Evolutionary conservation across 1,139 yeast genomes (phyloP).

Genomic region (Lipomyces yarrowii): DNA sequence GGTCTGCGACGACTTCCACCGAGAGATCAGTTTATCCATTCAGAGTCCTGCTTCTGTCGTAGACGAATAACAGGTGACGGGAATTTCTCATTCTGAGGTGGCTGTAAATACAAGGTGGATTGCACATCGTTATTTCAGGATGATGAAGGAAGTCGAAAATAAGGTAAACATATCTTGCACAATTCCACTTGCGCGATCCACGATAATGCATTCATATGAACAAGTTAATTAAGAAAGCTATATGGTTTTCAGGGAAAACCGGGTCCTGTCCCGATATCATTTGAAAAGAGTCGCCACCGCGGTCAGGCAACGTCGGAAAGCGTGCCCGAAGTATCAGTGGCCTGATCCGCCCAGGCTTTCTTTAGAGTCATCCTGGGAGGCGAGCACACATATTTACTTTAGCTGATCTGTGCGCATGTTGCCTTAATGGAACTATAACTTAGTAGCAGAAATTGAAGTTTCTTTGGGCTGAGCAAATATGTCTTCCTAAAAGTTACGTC

Average conservation of each 20-base stretch:
- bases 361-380: too few relatives aligned
- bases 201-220: not conserved
- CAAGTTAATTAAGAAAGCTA: too few relatives aligned
- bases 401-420: not conserved
- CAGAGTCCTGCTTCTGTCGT: not conserved
- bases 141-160: too few relatives aligned
- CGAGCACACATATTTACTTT: not conserved
- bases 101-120: too few relatives aligned
- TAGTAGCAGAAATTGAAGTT: not conserved
- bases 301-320: not conserved
- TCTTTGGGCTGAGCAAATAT: not conserved
- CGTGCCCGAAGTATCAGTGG: not conserved
- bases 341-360: too few relatives aligned
- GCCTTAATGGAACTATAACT: not conserved
- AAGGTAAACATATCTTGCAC: too few relatives aligned
- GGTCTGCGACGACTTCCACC: not conserved
- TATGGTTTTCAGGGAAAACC: not conserved
- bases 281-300: not conserved
- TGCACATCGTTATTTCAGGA: too few relatives aligned
- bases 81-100: not conserved
- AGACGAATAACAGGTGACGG: not conserved
- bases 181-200: too few relatives aligned
- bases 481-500: too few relatives aligned
- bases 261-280: not conserved
- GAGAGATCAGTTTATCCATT: not conserved